A percentile compares a stretch with the other conserved stretches of the same genome.
phyloP scores from a whole-genome alignment of 495 filamentous ascomycete genomes.

The Xylaria acuta region DNA sequence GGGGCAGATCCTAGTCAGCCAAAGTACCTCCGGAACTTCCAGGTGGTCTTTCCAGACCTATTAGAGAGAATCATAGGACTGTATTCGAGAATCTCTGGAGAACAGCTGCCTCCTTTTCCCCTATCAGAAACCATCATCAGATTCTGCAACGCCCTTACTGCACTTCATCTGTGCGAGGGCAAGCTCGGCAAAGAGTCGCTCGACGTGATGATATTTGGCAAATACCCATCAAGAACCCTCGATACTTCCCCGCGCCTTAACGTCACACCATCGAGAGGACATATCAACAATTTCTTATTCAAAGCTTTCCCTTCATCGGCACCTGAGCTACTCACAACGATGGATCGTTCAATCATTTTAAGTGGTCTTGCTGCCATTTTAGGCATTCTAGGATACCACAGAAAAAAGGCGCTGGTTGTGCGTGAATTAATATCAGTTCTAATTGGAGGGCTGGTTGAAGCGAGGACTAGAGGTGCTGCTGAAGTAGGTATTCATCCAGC shows the following conservation, averaged over 20 bases:
- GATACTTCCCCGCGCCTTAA: slow-evolving; percentile 53
- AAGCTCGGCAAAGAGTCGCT: slow-evolving; percentile 70
- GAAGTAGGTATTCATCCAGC: slow-evolving; percentile 95
- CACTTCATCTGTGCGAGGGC: slow-evolving; percentile 72
- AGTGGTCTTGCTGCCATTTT: slow-evolving; percentile 86
- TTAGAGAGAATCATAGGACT: slow-evolving; percentile 82
- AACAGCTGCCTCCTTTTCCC: slow-evolving; percentile 79
- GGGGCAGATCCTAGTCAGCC: slow-evolving; percentile 49
- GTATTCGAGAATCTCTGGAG: slow-evolving; percentile 81
- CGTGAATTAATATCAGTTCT: slow-evolving; percentile 83
- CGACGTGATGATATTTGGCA: slow-evolving; percentile 65
- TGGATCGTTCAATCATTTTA: slow-evolving; percentile 77
- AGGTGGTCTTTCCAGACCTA: slow-evolving; percentile 57
- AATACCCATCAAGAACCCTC: slow-evolving; percentile 40
- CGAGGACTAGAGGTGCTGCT: slow-evolving; percentile 88
- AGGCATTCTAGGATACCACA: slow-evolving; percentile 72
- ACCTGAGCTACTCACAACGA: slow-evolving; percentile 67
- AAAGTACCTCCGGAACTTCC: slow-evolving; percentile 51
- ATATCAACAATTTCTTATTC: slow-evolving; percentile 73
- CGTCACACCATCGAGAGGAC: slow-evolving; percentile 63
- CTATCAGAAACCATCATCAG: slow-evolving; percentile 84
- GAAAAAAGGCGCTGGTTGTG: slow-evolving; percentile 87
- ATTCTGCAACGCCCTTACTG: slow-evolving; percentile 74
- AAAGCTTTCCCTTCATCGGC: slow-evolving; percentile 71
- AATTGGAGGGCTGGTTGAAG: slow-evolving; percentile 86